Evolutionary conservation across 2,329 filamentous ascomycete genomes (phyloP).

Genomic region (Neoscytalidium dimidiatum): DNA sequence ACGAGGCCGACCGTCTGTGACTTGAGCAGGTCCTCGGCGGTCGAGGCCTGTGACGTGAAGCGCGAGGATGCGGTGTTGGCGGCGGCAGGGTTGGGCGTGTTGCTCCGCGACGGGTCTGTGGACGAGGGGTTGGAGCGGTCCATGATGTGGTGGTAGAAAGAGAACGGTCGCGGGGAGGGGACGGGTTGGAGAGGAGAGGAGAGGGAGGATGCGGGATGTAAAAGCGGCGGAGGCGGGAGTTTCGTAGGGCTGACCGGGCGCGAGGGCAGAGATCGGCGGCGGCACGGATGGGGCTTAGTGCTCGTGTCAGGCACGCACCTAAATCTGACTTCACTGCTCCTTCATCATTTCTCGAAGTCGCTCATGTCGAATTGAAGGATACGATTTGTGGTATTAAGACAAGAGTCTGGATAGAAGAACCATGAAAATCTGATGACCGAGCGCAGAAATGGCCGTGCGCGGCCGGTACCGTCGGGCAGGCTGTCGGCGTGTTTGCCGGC

Average conservation of each 20-base stretch:
- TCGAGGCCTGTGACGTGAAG: constrained; percentile 75
- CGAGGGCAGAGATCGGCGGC: background rate
- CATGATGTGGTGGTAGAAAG: constrained; percentile 19
- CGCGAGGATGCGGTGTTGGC: constrained; percentile 47
- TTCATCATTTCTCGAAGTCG: no score
- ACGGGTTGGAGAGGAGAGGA: background rate
- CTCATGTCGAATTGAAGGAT: no score
- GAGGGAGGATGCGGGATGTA: background rate
- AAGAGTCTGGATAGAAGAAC: background rate
- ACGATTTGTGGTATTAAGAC: background rate
- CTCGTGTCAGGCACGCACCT: constrained; percentile 4
- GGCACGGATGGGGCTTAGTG: constrained; percentile 12
- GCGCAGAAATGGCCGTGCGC: background rate
- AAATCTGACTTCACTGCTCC: constrained; percentile 4
- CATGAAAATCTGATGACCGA: background rate
- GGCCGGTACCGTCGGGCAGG: background rate
- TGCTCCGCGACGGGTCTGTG: constrained; percentile 34
- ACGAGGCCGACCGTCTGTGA: constrained; percentile 89
- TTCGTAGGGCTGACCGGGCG: constrained; percentile 4
- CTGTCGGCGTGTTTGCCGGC: background rate
- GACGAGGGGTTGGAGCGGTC: constrained; percentile 25
- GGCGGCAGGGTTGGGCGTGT: constrained; percentile 44
- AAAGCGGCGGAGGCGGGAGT: no score
- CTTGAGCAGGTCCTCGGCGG: constrained; percentile 79
- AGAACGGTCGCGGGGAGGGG: background rate